Percentiles rank a stretch among this genome's conserved stretches.
These are phyloP conservation scores for Dalbergia cochinchinensis DNA, from an alignment of 306 rosid genomes.

Conservation along the genomic window DNA sequence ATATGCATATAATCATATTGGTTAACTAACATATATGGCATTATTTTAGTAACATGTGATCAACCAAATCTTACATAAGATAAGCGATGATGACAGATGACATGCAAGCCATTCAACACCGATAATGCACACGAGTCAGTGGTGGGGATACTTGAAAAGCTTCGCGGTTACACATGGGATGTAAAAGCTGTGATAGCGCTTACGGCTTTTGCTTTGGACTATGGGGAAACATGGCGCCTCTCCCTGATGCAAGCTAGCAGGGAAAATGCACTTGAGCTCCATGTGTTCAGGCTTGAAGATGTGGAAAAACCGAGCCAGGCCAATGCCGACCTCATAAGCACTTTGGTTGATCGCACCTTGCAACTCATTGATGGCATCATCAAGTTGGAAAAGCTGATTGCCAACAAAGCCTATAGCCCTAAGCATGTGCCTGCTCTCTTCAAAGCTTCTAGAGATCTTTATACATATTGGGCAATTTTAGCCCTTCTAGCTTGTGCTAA, in stretches of 20 bases:
- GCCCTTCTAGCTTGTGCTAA: constrained; percentile 58
- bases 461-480: constrained; percentile 58
- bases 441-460: constrained; percentile 40
- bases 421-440: constrained; percentile 50
- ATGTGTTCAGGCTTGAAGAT: constrained; percentile 16
- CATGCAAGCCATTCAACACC: constrained; percentile 1
- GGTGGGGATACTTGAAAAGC: constrained; percentile 50
- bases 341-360: constrained; percentile 48
- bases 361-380: constrained; percentile 46
- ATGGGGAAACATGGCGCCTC: constrained; percentile 63
- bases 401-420: not conserved
- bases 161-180: constrained; percentile 57
- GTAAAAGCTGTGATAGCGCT: constrained; percentile 63
- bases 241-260: constrained; percentile 37
- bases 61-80: too few species aligned
- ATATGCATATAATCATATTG: too few species aligned
- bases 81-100: constrained; percentile 11
- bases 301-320: constrained; percentile 26
- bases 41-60: too few species aligned
- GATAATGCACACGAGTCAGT: constrained; percentile 46
- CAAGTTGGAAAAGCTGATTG: constrained; percentile 42
- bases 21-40: too few species aligned
- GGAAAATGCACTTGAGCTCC: not conserved
- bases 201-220: constrained; percentile 62
- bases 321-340: constrained; percentile 42